Conservation (phyloP, 2,329 filamentous ascomycete genomes). For the Xylaria sp. region DNA sequence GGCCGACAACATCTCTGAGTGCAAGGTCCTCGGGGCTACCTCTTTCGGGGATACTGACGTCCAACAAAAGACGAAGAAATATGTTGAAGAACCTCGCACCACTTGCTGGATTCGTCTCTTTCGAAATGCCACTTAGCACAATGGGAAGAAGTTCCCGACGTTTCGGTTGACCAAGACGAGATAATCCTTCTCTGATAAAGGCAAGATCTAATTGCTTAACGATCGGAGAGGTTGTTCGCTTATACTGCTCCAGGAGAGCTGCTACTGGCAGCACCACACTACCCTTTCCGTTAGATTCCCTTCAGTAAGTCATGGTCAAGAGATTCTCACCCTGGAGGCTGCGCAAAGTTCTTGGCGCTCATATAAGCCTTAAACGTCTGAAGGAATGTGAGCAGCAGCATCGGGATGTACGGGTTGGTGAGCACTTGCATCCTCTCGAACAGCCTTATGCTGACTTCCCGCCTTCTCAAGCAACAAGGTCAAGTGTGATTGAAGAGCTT, state of each 20-base stretch:
- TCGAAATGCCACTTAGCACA: constrained; percentile 60
- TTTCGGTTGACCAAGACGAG: constrained; percentile 49
- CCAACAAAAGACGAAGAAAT: constrained; percentile 68
- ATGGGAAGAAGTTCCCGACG: constrained; percentile 68
- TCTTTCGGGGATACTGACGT: constrained; percentile 65
- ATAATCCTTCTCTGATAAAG: constrained; percentile 78
- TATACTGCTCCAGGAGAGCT: constrained; percentile 85
- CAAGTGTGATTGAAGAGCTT: constrained; percentile 72
- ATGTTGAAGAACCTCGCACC: constrained; percentile 71
- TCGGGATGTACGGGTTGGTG: not conserved
- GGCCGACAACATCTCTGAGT: constrained; percentile 60
- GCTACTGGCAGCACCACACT: constrained; percentile 76
- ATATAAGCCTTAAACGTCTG: constrained; percentile 48
- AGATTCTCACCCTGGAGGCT: constrained; percentile 41
- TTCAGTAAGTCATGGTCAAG: constrained; percentile 4
- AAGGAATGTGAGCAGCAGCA: constrained; percentile 18
- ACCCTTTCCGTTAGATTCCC: constrained; percentile 13
- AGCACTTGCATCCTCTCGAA: constrained; percentile 51
- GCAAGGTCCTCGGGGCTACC: constrained; percentile 72
- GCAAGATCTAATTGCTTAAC: constrained; percentile 84
- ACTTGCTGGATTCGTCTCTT: constrained; percentile 47
- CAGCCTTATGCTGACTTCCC: constrained; percentile 70
- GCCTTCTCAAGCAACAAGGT: constrained; percentile 80
- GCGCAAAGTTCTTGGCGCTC: constrained; percentile 50
- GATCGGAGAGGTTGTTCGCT: constrained; percentile 65